Conservation (phyloP, 345 rosid genomes). For the Lagerstroemia speciosa region DNA sequence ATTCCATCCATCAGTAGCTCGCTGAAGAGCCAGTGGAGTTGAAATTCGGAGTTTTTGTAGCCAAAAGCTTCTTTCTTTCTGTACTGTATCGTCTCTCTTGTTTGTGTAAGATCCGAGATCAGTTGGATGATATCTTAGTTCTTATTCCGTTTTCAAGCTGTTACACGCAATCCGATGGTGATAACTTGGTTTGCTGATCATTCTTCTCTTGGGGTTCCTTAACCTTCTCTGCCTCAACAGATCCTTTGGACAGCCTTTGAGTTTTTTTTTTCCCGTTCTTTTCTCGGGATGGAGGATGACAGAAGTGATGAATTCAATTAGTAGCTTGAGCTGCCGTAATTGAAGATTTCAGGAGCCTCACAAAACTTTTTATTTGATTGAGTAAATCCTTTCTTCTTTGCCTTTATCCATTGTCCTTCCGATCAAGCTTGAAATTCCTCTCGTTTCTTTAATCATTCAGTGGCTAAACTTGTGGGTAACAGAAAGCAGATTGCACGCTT, state of each 20-base stretch:
- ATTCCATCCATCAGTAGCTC: neutral
- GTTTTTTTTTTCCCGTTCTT: too few relatives aligned
- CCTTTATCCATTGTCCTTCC: neutral
- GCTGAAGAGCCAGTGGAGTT: too few relatives aligned
- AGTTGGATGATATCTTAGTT: neutral
- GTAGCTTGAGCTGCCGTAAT: neutral
- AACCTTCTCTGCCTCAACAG: neutral
- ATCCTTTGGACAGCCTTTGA: too few relatives aligned
- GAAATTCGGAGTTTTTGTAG: neutral
- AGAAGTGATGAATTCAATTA: neutral
- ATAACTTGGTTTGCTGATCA: neutral
- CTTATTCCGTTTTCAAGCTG: neutral
- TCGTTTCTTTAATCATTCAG: neutral
- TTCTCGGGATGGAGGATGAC: neutral
- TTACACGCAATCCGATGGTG: neutral
- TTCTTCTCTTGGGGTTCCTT: neutral
- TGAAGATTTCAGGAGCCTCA: neutral
- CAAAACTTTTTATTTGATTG: neutral
- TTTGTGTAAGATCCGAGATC: neutral
- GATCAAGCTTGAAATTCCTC: neutral
- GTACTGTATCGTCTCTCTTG: neutral
- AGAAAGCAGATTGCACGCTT: too few relatives aligned
- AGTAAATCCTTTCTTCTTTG: neutral
- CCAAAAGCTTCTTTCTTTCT: too few relatives aligned
- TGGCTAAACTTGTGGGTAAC: too few relatives aligned